Percentiles rank a stretch among this genome's conserved stretches.
phyloP scores from a whole-genome alignment of 768 basidiomycete genomes.

The Leccinellum rugosiceps region DNA sequence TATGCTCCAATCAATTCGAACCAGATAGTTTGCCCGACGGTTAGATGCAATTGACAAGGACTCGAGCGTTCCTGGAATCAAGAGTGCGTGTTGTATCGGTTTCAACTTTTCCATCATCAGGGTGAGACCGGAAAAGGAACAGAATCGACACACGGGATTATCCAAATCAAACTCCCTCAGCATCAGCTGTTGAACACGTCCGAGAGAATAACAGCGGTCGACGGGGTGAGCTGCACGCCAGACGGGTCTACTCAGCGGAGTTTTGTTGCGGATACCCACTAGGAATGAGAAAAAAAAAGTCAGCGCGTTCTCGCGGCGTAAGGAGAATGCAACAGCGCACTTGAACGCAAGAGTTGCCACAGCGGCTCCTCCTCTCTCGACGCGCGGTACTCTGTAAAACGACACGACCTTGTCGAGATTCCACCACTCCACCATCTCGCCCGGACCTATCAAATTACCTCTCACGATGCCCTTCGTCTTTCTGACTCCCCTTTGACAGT shows the following conservation, averaged over 20 bases:
- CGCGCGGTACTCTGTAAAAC: conserved; percentile 71
- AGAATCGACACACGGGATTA: conserved; percentile 36
- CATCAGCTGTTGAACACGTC: no score
- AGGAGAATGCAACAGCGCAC: background rate
- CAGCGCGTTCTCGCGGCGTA: no score
- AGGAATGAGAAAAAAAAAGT: background rate
- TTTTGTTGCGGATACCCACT: conserved; percentile 15
- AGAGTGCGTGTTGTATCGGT: no score
- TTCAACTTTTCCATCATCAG: conserved; percentile 61
- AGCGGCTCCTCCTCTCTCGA: no score
- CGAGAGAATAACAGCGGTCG: no score
- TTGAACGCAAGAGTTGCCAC: background rate
- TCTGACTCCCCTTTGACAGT: conserved; percentile 48
- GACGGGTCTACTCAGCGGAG: no score
- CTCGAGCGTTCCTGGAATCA: no score
- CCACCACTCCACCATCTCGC: conserved; percentile 57
- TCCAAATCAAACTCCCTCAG: conserved; percentile 70
- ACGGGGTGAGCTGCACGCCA: no score
- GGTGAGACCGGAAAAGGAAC: background rate
- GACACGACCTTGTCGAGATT: conserved; percentile 76
- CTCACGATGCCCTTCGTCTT: background rate
- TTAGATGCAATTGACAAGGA: no score
- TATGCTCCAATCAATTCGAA: conserved; percentile 49
- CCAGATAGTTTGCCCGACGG: conserved; percentile 34
- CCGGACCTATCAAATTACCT: conserved; percentile 24